Conservation (phyloP, 306 rosid species). For the Inga laurina region DNA sequence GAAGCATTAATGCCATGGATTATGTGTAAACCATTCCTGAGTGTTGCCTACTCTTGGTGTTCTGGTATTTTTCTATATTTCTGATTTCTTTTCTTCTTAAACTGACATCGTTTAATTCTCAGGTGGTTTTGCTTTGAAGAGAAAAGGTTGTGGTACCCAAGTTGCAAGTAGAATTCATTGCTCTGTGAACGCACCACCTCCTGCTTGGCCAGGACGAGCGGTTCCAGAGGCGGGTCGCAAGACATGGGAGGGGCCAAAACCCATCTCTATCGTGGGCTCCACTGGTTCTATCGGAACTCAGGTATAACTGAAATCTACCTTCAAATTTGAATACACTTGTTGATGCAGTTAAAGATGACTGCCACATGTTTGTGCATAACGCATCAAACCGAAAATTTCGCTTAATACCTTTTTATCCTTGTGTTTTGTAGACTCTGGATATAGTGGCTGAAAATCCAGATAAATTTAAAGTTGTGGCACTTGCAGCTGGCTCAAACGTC, state of each 20-base stretch:
- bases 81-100: not conserved
- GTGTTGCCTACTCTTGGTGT: not conserved
- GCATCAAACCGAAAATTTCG: not conserved
- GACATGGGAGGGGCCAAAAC: constrained; percentile 91
- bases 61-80: not conserved
- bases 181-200: constrained; percentile 68
- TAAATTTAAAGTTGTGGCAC: constrained; percentile 83
- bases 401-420: constrained; percentile 26
- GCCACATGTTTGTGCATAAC: not conserved
- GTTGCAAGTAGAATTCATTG: constrained; percentile 58
- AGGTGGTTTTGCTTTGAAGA: constrained; percentile 68
- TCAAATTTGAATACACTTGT: not conserved
- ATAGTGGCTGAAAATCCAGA: constrained; percentile 98
- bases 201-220: constrained; percentile 99
- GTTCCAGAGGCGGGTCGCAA: constrained; percentile 46
- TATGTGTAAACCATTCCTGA: not conserved
- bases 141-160: constrained; percentile 46
- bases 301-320: constrained; percentile 43
- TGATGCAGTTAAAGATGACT: not conserved
- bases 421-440: constrained; percentile 81
- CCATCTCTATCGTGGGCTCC: constrained; percentile 82
- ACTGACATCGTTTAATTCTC: constrained; percentile 7
- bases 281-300: constrained; percentile 99
- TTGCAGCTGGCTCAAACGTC: constrained; percentile 97
- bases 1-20: not conserved